Conservation (phyloP, 164 flowering plant genomes). For the Stephania cephalantha region DNA sequence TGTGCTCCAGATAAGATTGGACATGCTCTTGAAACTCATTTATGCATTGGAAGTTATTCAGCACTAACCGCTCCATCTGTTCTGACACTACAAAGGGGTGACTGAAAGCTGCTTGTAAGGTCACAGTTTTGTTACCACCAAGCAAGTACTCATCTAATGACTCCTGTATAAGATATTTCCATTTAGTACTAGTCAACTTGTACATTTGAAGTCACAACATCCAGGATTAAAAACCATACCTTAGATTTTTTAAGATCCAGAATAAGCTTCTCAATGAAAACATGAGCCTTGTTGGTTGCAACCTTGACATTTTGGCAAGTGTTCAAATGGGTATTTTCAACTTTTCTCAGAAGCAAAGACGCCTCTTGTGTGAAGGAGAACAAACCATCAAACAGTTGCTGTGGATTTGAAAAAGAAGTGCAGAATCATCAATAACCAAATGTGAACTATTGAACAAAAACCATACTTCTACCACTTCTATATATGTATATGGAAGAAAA, state of each 20-base stretch:
- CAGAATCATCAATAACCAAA: not conserved
- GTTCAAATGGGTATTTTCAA: conserved; percentile 42
- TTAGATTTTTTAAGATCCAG: conserved; percentile 53
- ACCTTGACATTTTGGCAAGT: conserved; percentile 43
- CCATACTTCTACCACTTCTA: not conserved
- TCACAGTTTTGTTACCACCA: conserved; percentile 24
- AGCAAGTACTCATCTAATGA: conserved; percentile 54
- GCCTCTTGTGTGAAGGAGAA: conserved; percentile 45
- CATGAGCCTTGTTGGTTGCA: conserved; percentile 27
- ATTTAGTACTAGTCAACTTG: not conserved
- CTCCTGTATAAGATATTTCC: conserved; percentile 41
- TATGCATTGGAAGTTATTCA: conserved; percentile 45
- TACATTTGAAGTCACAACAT: not conserved
- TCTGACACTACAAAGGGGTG: conserved; percentile 41
- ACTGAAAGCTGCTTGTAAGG: conserved; percentile 16
- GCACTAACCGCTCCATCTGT: conserved; percentile 44
- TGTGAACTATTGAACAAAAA: not conserved
- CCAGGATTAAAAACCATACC: conserved; percentile 29
- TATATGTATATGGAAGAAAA: not conserved
- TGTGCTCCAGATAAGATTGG: conserved; percentile 22
- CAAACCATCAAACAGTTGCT: conserved; percentile 68
- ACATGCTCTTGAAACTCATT: conserved; percentile 42
- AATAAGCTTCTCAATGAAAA: conserved; percentile 40
- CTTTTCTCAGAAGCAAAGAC: conserved; percentile 43
- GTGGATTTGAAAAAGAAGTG: conserved; percentile 20